Percentiles rank a stretch among this genome's conserved stretches.
phyloP scores from a whole-genome alignment of 2,329 filamentous ascomycete species.

The Trichoderma sp. region DNA sequence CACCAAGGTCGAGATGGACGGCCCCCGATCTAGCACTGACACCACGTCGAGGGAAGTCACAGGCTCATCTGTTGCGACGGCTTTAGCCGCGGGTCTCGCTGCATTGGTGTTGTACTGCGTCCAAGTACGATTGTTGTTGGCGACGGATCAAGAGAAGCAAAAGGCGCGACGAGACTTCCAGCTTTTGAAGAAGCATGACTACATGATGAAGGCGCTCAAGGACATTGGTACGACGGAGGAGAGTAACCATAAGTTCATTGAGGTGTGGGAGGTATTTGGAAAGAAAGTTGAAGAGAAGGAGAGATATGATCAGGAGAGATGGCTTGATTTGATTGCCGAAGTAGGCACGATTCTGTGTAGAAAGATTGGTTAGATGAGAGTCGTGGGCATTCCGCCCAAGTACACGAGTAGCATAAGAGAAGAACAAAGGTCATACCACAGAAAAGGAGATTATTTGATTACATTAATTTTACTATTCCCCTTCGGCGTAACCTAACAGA shows the following conservation, averaged over 20 bases:
- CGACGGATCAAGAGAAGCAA: constrained; percentile 20
- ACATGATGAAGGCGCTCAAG: constrained; percentile 23
- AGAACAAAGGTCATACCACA: background rate
- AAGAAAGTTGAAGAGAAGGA: constrained; percentile 23
- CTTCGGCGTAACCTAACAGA: background rate
- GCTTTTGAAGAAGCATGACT: constrained; percentile 21
- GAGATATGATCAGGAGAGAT: constrained; percentile 16
- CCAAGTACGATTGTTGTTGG: constrained; percentile 20
- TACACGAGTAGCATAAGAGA: background rate
- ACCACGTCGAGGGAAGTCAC: background rate
- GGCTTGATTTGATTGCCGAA: constrained; percentile 22
- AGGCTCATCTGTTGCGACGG: constrained; percentile 32
- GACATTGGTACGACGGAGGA: constrained; percentile 24
- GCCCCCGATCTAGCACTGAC: background rate
- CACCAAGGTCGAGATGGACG: constrained; percentile 25
- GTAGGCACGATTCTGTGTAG: constrained; percentile 16
- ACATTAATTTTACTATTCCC: background rate
- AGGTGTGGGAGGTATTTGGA: constrained; percentile 29
- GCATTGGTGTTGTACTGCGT: constrained; percentile 32
- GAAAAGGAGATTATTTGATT: background rate
- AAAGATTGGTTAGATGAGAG: constrained; percentile 12
- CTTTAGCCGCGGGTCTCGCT: constrained; percentile 31
- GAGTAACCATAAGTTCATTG: constrained; percentile 27
- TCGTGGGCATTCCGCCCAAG: background rate
- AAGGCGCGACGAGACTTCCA: constrained; percentile 21